phyloP scores from a whole-genome alignment of 2,329 filamentous ascomycete species.

The Monosporascus cannonballus region DNA sequence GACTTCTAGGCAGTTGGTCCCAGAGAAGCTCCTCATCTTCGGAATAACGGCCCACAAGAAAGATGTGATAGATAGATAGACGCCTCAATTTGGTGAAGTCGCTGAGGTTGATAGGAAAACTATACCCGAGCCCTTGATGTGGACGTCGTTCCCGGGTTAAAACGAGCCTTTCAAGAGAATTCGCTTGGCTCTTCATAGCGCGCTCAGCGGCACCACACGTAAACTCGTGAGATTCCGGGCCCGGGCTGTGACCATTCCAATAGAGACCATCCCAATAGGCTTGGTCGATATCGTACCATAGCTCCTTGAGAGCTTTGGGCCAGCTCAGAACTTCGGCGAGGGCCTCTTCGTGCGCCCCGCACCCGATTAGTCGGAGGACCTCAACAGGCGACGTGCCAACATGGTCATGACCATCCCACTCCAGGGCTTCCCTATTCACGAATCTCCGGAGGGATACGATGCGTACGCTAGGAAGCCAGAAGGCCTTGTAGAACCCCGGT shows the following conservation, averaged over 20 bases:
- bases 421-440: not conserved
- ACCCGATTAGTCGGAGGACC: slow-evolving; percentile 1
- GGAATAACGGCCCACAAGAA: not conserved
- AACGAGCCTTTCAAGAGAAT: slow-evolving; percentile 2
- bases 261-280: not conserved
- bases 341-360: not conserved
- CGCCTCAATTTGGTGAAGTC: not conserved
- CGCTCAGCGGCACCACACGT: not conserved
- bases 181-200: not conserved
- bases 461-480: slow-evolving; percentile 1
- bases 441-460: not conserved
- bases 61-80: slow-evolving; percentile 1
- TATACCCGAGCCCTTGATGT: not conserved
- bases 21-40: not conserved
- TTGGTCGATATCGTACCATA: slow-evolving; percentile 4
- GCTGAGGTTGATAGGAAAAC: not conserved
- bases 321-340: slow-evolving; percentile 1
- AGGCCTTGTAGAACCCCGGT: not conserved
- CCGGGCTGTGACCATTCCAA: not conserved
- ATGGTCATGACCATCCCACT: not conserved
- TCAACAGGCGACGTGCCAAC: slow-evolving; percentile 1
- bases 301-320: slow-evolving; percentile 1
- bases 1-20: slow-evolving; percentile 2
- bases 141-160: not conserved
- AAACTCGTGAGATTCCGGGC: not conserved